Evolutionary conservation across 108 stramenopile genomes (phyloP), one percentile per base, ranked within the genome.

Genomic region (Asterionellopsis glacialis): DNA sequence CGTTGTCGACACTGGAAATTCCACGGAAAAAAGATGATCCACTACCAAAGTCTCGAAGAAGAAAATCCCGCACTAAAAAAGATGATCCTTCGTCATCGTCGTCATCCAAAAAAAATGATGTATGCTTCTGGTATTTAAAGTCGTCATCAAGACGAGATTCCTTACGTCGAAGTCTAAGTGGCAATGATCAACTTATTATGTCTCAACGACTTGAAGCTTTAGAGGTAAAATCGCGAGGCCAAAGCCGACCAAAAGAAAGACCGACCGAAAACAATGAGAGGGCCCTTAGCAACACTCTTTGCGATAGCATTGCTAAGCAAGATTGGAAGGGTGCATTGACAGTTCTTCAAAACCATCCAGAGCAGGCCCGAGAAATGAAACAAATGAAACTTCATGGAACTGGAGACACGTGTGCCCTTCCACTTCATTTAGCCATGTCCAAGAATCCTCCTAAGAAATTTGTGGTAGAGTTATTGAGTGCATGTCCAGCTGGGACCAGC

Each of bases 391-490:
- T 57, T 15, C 33, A 57, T 22, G 53, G 53, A 15, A 38, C n/a
- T 4, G n/a, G 18, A 5, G 33, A 39, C 1, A 57, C 56, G 3
- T 13, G n/a, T 3, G 39, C 6, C 5, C 39, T 25, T 16, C 56
- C 56, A 16, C 39, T 57, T 16, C 56, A 57, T 22, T 16, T 41
- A 16, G 56, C 56, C 5, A 16, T 57, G 14, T 25, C 33, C 3
- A 42, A 41, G 41, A 57, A 57, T 2, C 56, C 56, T 2, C 56
- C 56, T 27, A 38, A 39, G 11, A 41, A 63, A 14, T 50, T 63
- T 51, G 50, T 63, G 18, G 50, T 38, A 39, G 27, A 50, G 1
- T 41, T 63, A n/a, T 40, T 63, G 28, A 27, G 28, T 16, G 61
- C 43, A 21, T 63, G 51, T 40, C 50, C 50, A 13, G 61, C 51